phyloP scores from a whole-genome alignment of 2,329 filamentous ascomycete genomes.

The Hypoxylon sp. region DNA sequence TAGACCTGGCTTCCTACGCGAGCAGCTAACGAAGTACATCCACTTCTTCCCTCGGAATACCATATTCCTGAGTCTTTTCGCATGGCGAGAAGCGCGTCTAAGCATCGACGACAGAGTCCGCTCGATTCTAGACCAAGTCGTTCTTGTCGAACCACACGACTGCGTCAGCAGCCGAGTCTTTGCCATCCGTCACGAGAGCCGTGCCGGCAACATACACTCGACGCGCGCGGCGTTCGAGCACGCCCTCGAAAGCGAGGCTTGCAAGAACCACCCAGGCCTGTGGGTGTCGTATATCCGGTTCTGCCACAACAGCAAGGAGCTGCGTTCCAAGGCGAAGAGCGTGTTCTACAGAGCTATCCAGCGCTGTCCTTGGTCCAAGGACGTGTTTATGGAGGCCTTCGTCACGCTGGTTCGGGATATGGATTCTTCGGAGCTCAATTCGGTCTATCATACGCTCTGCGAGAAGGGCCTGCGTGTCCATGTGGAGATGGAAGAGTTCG shows the following conservation, averaged over 20 bases:
- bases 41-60: constrained; percentile 76
- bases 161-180: constrained; percentile 57
- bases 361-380: constrained; percentile 53
- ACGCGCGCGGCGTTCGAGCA: constrained; percentile 61
- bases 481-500: constrained; percentile 60
- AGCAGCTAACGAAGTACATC: constrained; percentile 68
- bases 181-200: constrained; percentile 60
- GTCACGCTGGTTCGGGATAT: constrained; percentile 53
- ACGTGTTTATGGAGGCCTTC: constrained; percentile 63
- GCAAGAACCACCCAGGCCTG: constrained; percentile 52
- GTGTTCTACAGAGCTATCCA: constrained; percentile 50
- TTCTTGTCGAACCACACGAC: constrained; percentile 53
- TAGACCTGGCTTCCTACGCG: constrained; percentile 71
- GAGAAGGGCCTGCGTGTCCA: constrained; percentile 61
- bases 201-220: constrained; percentile 58
- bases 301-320: constrained; percentile 45
- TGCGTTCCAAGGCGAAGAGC: constrained; percentile 41
- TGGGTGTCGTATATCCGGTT: constrained; percentile 63
- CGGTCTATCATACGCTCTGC: constrained; percentile 57
- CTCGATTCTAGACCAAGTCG: constrained; percentile 65
- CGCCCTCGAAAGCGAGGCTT: constrained; percentile 54
- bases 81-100: constrained; percentile 77
- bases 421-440: constrained; percentile 58
- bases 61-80: constrained; percentile 75
- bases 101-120: constrained; percentile 80